Conservation (phyloP, 257 asterid genomes). For the Leonotis leonurus region DNA sequence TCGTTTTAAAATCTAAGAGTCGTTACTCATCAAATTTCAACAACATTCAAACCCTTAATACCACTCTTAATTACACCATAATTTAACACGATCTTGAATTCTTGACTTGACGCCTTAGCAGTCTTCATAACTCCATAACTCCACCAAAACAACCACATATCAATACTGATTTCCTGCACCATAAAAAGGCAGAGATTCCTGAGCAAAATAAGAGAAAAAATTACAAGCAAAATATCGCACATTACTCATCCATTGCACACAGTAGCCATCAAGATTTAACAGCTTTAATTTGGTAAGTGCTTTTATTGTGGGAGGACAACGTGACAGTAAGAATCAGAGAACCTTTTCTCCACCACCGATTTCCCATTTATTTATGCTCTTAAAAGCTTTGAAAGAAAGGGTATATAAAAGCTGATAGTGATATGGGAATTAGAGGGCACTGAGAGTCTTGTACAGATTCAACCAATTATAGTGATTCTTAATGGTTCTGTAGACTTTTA, state of each 20-base stretch:
- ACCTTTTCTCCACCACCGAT: neutral
- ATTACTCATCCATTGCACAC: constrained; percentile 3
- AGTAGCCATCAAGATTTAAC: constrained; percentile 17
- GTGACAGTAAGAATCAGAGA: constrained; percentile 10
- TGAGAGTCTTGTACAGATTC: constrained; percentile 24
- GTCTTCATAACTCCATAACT: neutral
- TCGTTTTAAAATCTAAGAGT: neutral
- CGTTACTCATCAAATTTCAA: neutral
- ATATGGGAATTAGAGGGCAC: constrained; percentile 4
- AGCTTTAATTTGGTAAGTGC: constrained; percentile 33
- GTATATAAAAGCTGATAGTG: constrained; percentile 14
- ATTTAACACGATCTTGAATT: neutral
- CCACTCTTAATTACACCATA: constrained; percentile 7
- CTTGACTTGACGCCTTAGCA: neutral
- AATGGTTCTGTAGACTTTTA: neutral
- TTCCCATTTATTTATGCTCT: constrained; percentile 6
- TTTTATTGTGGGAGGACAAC: constrained; percentile 16
- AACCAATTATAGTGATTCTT: constrained; percentile 13
- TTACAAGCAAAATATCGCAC: constrained; percentile 13
- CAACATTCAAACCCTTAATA: constrained; percentile 6
- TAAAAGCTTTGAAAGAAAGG: constrained; percentile 23
- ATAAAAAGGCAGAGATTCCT: constrained; percentile 33
- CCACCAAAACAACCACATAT: constrained; percentile 11
- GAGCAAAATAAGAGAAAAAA: constrained; percentile 24
- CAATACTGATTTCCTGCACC: constrained; percentile 29